Evolutionary conservation across 805 yeast species (phyloP).

Genomic region (Lachancea meyersii): DNA sequence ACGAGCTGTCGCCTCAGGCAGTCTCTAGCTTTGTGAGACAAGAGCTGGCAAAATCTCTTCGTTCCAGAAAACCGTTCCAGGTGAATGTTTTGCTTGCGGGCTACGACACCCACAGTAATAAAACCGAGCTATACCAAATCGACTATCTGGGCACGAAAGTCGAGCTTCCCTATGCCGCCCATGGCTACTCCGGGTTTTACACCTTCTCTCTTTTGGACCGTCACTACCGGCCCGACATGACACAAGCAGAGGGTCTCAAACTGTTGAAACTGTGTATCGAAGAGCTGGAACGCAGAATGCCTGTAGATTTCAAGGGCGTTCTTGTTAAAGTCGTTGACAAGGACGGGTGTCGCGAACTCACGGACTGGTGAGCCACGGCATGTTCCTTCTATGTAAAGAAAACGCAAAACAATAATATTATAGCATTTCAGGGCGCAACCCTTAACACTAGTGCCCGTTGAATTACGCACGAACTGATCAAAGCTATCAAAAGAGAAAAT

Average conservation of each 20-base stretch:
- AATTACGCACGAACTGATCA: no score
- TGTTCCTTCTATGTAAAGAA: not conserved
- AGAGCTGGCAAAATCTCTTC: constrained; percentile 77
- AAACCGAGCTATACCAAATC: constrained; percentile 75
- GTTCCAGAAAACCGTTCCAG: constrained; percentile 95
- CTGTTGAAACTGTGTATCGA: constrained; percentile 65
- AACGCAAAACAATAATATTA: not conserved
- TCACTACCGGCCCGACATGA: constrained; percentile 75
- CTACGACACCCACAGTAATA: constrained; percentile 50
- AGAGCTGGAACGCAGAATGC: constrained; percentile 67
- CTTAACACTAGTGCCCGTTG: no score
- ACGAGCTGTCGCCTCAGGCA: constrained; percentile 77
- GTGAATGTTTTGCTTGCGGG: constrained; percentile 90
- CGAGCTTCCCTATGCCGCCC: constrained; percentile 92
- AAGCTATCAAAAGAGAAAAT: no score
- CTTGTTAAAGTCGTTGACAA: constrained; percentile 59
- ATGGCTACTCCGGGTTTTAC: constrained; percentile 97
- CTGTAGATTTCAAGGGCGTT: constrained; percentile 88
- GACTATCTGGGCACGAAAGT: constrained; percentile 92
- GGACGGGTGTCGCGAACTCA: constrained; percentile 47
- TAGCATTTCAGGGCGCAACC: not conserved
- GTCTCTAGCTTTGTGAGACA: constrained; percentile 84
- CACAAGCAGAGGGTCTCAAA: constrained; percentile 68
- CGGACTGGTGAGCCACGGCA: constrained; percentile 20
- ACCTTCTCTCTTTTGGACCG: constrained; percentile 84